Percentiles rank a stretch among this genome's conserved stretches.
phyloP scores from a whole-genome alignment of 306 rosid species.

The Vigna nakashimae region DNA sequence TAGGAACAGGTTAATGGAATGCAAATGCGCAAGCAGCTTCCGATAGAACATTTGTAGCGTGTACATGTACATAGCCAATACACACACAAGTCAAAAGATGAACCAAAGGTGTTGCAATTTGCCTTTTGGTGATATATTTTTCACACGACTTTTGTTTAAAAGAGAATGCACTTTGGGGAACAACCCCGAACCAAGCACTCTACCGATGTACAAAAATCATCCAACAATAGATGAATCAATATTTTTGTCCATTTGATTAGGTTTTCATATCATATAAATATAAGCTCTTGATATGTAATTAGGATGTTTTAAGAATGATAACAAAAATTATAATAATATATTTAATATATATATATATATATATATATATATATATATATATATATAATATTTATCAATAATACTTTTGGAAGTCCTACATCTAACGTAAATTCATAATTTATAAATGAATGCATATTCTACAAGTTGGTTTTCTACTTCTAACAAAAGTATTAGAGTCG shows the following conservation, averaged over 20 bases:
- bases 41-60: slow-evolving; percentile 1
- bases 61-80: slow-evolving; percentile 33
- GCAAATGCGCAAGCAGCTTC: slow-evolving; percentile 49
- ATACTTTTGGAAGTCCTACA: no score
- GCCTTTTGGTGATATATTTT: slow-evolving; percentile 35
- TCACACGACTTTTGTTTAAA: not conserved
- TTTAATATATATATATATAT: no score
- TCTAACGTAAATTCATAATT: no score
- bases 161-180: slow-evolving; percentile 23
- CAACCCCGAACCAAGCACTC: slow-evolving; percentile 40
- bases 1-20: slow-evolving; percentile 42
- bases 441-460: no score
- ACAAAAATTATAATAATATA: no score
- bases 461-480: no score
- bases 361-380: no score
- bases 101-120: slow-evolving; percentile 32
- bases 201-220: slow-evolving; percentile 19
- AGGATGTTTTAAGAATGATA: no score
- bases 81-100: slow-evolving; percentile 12
- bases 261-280: no score
- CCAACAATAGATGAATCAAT: not conserved
- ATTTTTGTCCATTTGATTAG: not conserved
- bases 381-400: no score
- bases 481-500: no score
- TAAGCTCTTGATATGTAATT: no score